Evolutionary conservation across 139 green algal species (phyloP), one percentile per base, ranked within the genome.

Genomic region (Tetradesmus lagerheimii): DNA sequence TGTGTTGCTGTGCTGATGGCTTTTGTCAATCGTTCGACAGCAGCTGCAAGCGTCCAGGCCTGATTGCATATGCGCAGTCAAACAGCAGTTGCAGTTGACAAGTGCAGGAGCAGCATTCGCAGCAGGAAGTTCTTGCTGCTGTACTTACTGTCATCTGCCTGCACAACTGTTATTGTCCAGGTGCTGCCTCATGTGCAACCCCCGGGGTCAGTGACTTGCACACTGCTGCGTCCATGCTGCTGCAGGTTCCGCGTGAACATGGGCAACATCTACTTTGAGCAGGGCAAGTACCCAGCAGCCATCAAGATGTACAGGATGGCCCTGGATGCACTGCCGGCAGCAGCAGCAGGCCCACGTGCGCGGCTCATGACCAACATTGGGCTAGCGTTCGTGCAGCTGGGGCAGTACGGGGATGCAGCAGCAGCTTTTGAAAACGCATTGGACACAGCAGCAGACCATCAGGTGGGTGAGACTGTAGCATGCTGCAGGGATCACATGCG

Each of bases 221-320:
- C 75, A 81, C 27, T 82, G 76, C 35, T 76, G 66, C 27, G 4
- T 78, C n/a, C 11, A 14, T 82, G 37, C 37, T 45, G 75, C 75
- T 82, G 94, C 43, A 92, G 95, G 62, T 93, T 99, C 85, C 94
- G 97, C 20, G 91, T 99, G 41, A 99, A 99, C 92, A 97, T 99
- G 93, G 97, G 97, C 71, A 97, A 97, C 92, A 94, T 98, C 12
- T 95, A 98, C 89, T 97, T 95, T 89, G 92, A 97, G 88, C 92
- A 95, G 92, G 80, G 83, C 12, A 93, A 96, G 67, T 97, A 93
- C 81, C 91, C 93, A 0, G 86, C 92, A 47, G 94, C 95, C 6
- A 96, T 96, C 86, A 96, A 96, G 91, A 96, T 96, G 94, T 98
- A 97, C 90, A 94, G 96, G 90, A 99, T 99, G 97, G 96, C 96